Percentiles rank a stretch among this genome's conserved stretches.
These are phyloP conservation scores for Bretschneidera sinensis DNA, from an alignment of 345 rosid genomes.

Conservation along the genomic window DNA sequence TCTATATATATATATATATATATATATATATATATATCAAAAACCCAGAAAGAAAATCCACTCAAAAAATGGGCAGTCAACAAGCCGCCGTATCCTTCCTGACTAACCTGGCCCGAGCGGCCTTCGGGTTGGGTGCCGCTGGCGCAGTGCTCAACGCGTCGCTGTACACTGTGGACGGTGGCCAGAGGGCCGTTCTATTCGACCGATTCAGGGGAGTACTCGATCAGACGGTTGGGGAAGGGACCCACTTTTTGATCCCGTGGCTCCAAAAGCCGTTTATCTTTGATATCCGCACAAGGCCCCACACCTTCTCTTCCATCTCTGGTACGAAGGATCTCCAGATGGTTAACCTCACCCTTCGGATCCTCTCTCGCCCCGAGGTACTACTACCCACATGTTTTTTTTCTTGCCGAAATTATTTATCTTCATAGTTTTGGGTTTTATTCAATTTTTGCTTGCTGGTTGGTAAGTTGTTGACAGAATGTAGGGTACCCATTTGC, in stretches of 20 bases:
- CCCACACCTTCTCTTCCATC: constrained; percentile 91
- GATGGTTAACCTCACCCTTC: constrained; percentile 98
- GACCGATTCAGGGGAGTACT: constrained; percentile 89
- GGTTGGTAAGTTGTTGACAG: no score
- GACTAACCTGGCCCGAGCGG: constrained; percentile 61
- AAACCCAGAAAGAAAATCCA: background rate
- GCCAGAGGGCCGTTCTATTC: constrained; percentile 89
- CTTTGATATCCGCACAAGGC: constrained; percentile 81
- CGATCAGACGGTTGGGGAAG: constrained; percentile 78
- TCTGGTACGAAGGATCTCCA: constrained; percentile 99
- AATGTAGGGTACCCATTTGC: no score
- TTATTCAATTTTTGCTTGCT: background rate
- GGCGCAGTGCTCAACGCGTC: constrained; percentile 59
- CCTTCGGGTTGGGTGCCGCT: constrained; percentile 77
- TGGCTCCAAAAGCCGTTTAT: constrained; percentile 84
- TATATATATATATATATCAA: no score
- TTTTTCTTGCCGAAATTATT: no score
- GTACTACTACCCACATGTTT: constrained; percentile 18
- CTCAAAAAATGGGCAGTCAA: constrained; percentile 60
- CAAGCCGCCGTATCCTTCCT: constrained; percentile 78
- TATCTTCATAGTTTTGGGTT: no score
- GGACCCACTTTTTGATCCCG: constrained; percentile 89
- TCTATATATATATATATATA: no score
- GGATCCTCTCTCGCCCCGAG: constrained; percentile 93
- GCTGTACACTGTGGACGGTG: constrained; percentile 97